Conservation (phyloP, 2,329 filamentous ascomycete species). For the Ambrosiella beaveri region DNA sequence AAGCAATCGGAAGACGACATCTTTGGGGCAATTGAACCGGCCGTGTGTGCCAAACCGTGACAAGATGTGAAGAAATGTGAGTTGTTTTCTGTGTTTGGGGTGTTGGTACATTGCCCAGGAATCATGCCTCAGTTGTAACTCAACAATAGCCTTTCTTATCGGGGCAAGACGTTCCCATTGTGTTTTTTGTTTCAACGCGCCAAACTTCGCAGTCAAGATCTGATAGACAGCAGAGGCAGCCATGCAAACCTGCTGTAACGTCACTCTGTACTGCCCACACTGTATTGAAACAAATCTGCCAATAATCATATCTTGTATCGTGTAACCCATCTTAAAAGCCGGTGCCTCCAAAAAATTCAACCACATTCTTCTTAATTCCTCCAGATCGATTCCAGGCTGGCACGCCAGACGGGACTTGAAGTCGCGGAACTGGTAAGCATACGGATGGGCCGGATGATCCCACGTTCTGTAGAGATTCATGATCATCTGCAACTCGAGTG, state of each 20-base stretch:
- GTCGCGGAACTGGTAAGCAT: background rate
- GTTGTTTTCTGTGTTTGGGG: background rate
- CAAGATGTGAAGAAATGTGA: background rate
- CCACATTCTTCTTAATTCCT: background rate
- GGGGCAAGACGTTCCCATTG: background rate
- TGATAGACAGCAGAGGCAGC: background rate
- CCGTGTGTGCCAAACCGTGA: constrained; percentile 1
- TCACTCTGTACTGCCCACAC: background rate
- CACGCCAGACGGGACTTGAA: background rate
- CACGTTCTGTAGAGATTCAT: background rate
- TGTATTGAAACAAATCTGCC: background rate
- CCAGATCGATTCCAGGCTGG: background rate
- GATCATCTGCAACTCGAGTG: background rate
- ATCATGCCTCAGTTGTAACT: background rate
- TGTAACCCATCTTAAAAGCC: background rate
- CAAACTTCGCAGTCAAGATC: background rate
- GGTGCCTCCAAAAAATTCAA: background rate
- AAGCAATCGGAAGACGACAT: constrained; percentile 3
- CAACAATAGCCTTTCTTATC: background rate
- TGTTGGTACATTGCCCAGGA: constrained; percentile 2
- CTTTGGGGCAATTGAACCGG: background rate
- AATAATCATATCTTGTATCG: constrained; percentile 1
- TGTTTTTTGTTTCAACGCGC: background rate
- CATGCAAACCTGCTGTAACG: background rate
- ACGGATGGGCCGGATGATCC: background rate